Conservation (phyloP, 345 rosid genomes). For the Citrus australasica region DNA sequence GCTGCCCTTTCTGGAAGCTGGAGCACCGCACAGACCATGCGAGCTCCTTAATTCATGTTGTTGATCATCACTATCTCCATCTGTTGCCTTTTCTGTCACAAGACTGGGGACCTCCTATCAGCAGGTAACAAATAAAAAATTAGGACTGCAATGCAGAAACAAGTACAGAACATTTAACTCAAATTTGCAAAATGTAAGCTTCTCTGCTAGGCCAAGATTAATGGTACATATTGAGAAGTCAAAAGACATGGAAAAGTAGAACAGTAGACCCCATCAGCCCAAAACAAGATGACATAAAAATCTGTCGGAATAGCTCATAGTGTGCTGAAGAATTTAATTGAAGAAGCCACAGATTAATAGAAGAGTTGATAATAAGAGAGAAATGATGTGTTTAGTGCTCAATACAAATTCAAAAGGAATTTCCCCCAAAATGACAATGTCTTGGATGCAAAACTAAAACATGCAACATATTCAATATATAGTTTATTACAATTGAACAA, state of each 20-base stretch:
- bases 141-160: conserved; percentile 2
- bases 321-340: background rate
- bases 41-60: conserved; percentile 6
- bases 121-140: conserved; percentile 20
- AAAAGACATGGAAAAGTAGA: background rate
- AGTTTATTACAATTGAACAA: background rate
- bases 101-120: conserved; percentile 38
- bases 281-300: background rate
- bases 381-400: background rate
- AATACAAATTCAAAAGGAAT: background rate
- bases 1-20: conserved; percentile 15
- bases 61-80: conserved; percentile 34
- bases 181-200: background rate
- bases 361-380: background rate
- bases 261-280: background rate
- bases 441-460: conserved; percentile 9
- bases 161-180: background rate
- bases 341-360: background rate
- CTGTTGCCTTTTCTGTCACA: conserved; percentile 21
- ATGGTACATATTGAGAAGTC: background rate
- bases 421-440: background rate
- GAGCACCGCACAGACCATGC: conserved; percentile 4
- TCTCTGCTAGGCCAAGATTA: background rate
- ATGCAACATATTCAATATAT: background rate
- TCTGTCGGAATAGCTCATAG: background rate